phyloP scores from a whole-genome alignment of 2,329 filamentous ascomycete genomes.

The Ophiosphaerella korrae region DNA sequence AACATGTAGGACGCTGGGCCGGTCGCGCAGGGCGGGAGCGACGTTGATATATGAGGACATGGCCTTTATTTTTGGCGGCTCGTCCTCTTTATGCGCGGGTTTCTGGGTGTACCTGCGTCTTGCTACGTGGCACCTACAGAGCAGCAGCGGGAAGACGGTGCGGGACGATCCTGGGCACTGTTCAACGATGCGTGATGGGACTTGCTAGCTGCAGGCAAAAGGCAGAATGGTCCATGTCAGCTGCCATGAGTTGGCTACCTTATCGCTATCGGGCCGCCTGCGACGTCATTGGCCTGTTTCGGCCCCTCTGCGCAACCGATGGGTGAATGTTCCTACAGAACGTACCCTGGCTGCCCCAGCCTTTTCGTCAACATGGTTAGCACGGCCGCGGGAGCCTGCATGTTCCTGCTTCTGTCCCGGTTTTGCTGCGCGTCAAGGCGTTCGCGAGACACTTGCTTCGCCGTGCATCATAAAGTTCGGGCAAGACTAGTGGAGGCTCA shows the following conservation, averaged over 20 bases:
- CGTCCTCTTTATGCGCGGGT: constrained; percentile 33
- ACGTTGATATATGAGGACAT: constrained; percentile 30
- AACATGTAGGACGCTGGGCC: constrained; percentile 23
- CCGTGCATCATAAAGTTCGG: constrained; percentile 6
- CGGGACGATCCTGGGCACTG: constrained; percentile 45
- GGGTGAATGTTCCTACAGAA: constrained; percentile 12
- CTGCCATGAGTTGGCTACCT: constrained; percentile 12
- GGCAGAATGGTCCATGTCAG: constrained; percentile 14
- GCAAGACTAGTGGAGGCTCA: constrained; percentile 2
- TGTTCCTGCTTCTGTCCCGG: constrained; percentile 20
- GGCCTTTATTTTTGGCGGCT: constrained; percentile 23
- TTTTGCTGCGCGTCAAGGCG: constrained; percentile 4
- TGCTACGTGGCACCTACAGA: constrained; percentile 48
- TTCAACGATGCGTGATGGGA: constrained; percentile 29
- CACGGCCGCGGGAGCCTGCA: constrained; percentile 19
- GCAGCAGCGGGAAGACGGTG: constrained; percentile 37
- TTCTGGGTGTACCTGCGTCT: constrained; percentile 37
- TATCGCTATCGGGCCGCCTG: constrained; percentile 28
- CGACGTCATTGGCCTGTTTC: constrained; percentile 27
- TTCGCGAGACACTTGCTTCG: constrained; percentile 13
- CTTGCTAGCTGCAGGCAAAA: constrained; percentile 34
- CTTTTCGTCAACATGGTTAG: constrained; percentile 10
- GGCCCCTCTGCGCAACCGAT: constrained; percentile 15
- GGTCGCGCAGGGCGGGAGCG: constrained; percentile 14
- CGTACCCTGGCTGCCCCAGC: not conserved